Percentiles rank a stretch among this genome's conserved stretches.
Evolutionary conservation across 106 monocot species (phyloP).

Genomic region (Dactylorhiza incarnata): DNA sequence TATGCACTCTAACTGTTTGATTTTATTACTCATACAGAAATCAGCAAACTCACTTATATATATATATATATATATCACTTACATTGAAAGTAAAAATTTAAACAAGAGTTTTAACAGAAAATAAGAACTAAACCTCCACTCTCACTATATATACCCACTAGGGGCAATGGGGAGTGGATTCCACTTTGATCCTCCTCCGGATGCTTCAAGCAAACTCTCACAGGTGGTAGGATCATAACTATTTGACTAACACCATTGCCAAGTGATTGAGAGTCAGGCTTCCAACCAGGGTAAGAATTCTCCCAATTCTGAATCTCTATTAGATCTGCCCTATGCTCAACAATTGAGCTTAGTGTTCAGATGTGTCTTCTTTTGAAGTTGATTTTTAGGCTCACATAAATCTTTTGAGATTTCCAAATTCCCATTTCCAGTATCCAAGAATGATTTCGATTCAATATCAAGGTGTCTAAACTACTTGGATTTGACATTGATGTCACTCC

Average conservation of each 20-base stretch:
- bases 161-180: too few species aligned
- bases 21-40: too few species aligned
- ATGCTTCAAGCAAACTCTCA: too few species aligned
- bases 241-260: conserved; percentile 58
- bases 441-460: conserved; percentile 54
- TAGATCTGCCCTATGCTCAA: conserved; percentile 11
- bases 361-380: conserved; percentile 11
- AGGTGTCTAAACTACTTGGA: conserved; percentile 14
- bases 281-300: conserved; percentile 89
- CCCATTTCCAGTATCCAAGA: conserved; percentile 17
- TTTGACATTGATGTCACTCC: conserved; percentile 52
- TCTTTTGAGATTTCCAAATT: conserved; percentile 1
- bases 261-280: conserved; percentile 49
- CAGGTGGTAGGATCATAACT: conserved; percentile 15
- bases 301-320: conserved; percentile 67
- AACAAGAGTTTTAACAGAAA: too few species aligned
- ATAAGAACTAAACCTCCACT: too few species aligned
- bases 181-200: too few species aligned
- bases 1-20: too few species aligned
- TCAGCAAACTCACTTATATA: too few species aligned
- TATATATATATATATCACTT: too few species aligned
- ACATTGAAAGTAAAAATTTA: too few species aligned
- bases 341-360: conserved; percentile 13
- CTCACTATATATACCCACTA: too few species aligned
- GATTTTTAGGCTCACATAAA: not conserved